Conservation (phyloP, 176 grass and related monocot genomes). For the Poa annua region DNA sequence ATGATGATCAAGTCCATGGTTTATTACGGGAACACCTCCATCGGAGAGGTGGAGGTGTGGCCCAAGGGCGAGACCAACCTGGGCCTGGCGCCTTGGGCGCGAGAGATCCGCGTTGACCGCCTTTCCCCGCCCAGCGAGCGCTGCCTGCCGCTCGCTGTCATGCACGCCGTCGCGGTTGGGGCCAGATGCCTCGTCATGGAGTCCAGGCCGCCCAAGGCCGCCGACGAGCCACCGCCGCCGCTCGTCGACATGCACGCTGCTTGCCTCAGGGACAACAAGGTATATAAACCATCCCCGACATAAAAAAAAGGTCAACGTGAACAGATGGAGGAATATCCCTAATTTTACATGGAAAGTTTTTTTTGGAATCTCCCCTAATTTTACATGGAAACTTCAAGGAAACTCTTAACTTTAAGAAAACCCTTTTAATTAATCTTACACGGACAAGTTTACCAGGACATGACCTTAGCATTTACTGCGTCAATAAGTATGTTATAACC, state of each 20-base stretch:
- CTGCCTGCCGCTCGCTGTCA: conserved; percentile 84
- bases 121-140: conserved; percentile 84
- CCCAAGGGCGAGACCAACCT: conserved; percentile 67
- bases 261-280: conserved; percentile 97
- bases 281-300: conserved; percentile 77
- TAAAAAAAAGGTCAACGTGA: conserved; percentile 43
- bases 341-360: conserved; percentile 1
- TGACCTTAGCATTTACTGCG: conserved; percentile 33
- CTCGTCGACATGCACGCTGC: conserved; percentile 82
- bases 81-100: conserved; percentile 54
- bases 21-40: conserved; percentile 72
- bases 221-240: conserved; percentile 58
- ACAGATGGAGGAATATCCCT: conserved; percentile 37
- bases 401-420: not conserved
- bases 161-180: conserved; percentile 73
- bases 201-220: conserved; percentile 52
- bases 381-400: conserved; percentile 8
- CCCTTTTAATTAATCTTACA: not conserved
- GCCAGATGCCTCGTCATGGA: conserved; percentile 93
- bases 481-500: conserved; percentile 31
- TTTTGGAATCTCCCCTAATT: not conserved
- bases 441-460: conserved; percentile 38
- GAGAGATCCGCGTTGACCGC: conserved; percentile 89
- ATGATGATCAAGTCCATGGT: conserved; percentile 89
- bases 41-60: conserved; percentile 91